These are phyloP conservation scores for Paralagenidium karlingii DNA, from an alignment of 352 stramenopile genomes.

Conservation along the genomic window DNA sequence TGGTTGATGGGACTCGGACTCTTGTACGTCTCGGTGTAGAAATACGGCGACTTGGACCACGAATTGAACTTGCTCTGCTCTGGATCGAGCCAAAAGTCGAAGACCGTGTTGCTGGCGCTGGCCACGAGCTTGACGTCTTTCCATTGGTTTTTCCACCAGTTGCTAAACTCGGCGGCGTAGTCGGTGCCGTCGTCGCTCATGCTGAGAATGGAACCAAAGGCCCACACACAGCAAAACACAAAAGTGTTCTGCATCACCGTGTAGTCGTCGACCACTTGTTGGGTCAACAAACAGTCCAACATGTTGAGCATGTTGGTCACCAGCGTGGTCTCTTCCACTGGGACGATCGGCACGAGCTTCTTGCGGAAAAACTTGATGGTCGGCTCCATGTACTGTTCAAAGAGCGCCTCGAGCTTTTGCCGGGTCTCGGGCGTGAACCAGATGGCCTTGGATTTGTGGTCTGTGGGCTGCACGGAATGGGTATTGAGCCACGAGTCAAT, in stretches of 20 bases:
- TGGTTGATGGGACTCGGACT: conserved; percentile 80
- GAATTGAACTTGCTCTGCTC: conserved; percentile 86
- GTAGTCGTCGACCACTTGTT: conserved; percentile 58
- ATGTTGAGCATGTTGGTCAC: conserved; percentile 91
- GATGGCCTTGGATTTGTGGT: conserved; percentile 61
- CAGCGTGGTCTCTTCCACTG: conserved; percentile 89
- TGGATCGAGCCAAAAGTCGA: conserved; percentile 95
- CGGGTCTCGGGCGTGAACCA: conserved; percentile 66
- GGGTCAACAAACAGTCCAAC: conserved; percentile 86
- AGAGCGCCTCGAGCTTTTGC: conserved; percentile 75
- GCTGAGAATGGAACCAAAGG: conserved; percentile 88
- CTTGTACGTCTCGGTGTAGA: conserved; percentile 85
- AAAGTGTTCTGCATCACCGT: conserved; percentile 87
- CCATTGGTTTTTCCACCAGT: conserved; percentile 94
- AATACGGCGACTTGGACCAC: conserved; percentile 93
- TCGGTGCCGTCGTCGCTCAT: conserved; percentile 90
- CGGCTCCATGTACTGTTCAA: conserved; percentile 87
- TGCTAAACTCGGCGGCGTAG: conserved; percentile 90
- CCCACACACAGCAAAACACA: conserved; percentile 93
- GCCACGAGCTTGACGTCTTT: conserved; percentile 92
- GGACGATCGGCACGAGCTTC: conserved; percentile 85
- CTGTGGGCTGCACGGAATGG: conserved; percentile 41
- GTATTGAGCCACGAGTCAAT: conserved; percentile 89
- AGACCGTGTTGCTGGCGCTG: conserved; percentile 90
- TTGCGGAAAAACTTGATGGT: conserved; percentile 92